These are phyloP conservation scores for Colletotrichum lupini DNA, from an alignment of 2,329 filamentous ascomycete genomes.

Conservation along the genomic window DNA sequence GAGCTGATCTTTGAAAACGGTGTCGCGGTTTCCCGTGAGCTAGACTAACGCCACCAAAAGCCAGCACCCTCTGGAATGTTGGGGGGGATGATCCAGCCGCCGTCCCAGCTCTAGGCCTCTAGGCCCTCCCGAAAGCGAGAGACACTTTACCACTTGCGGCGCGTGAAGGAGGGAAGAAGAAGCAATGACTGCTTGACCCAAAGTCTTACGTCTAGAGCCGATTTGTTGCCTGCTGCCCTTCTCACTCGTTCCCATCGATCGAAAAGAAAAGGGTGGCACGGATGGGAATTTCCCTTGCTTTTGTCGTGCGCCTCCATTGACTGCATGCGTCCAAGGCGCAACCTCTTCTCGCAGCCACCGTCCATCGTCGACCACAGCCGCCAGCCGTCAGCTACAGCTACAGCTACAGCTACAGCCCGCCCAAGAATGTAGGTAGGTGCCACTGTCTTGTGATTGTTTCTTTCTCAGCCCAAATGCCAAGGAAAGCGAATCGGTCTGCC, in stretches of 20 bases:
- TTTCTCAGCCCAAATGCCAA: background rate
- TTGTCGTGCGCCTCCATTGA: background rate
- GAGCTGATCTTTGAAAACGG: conserved; percentile 20
- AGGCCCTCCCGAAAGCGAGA: background rate
- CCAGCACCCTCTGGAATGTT: background rate
- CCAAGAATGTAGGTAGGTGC: too few species aligned
- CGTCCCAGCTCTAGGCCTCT: background rate
- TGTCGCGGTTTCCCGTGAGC: background rate
- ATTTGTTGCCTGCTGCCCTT: too few species aligned
- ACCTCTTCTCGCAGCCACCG: background rate
- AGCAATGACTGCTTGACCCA: background rate
- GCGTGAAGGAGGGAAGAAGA: background rate
- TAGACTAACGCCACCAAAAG: conserved; percentile 8
- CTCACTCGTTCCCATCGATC: too few species aligned
- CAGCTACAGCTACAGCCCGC: too few species aligned
- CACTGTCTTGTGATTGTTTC: background rate
- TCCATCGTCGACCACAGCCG: too few species aligned
- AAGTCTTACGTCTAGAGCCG: background rate
- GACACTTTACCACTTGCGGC: background rate
- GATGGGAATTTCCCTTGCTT: background rate
- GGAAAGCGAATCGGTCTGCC: too few species aligned
- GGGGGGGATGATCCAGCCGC: background rate
- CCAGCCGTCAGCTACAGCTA: too few species aligned
- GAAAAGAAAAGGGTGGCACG: too few species aligned
- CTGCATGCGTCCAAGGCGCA: background rate